phyloP scores from a whole-genome alignment of 2,329 filamentous ascomycete species.

The Xylariaceae sp. region DNA sequence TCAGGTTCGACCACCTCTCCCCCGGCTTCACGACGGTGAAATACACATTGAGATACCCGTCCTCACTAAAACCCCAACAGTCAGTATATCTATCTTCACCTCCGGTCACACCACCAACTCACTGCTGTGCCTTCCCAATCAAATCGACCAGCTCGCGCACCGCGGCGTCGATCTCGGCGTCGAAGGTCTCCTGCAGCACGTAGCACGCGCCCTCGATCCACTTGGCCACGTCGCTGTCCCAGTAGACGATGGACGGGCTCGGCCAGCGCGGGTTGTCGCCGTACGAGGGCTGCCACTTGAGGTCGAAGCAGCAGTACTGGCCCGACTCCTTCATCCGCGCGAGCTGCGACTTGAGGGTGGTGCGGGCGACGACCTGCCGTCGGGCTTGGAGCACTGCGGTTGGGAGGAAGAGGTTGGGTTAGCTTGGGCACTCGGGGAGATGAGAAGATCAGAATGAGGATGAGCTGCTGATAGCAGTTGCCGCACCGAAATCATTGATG shows the following conservation, averaged over 20 bases:
- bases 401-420: neutral
- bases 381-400: conserved; percentile 25
- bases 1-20: conserved; percentile 52
- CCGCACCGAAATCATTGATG: too few relatives aligned
- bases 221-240: conserved; percentile 53
- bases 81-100: too few relatives aligned
- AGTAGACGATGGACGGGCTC: conserved; percentile 54
- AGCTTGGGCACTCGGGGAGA: too few relatives aligned
- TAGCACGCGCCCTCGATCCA: conserved; percentile 62
- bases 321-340: conserved; percentile 49
- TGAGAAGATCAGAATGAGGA: too few relatives aligned
- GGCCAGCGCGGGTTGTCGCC: conserved; percentile 50
- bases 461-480: too few relatives aligned
- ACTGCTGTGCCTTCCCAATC: conserved; percentile 54
- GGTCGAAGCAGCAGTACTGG: conserved; percentile 53
- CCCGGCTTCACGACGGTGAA: conserved; percentile 55
- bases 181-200: conserved; percentile 29
- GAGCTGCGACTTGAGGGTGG: conserved; percentile 48
- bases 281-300: conserved; percentile 53
- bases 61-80: too few relatives aligned
- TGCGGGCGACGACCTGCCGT: conserved; percentile 27
- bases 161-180: conserved; percentile 43
- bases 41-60: conserved; percentile 62
- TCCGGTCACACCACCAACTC: too few relatives aligned
- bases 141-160: conserved; percentile 54